Base-by-base conservation (phyloP, 139 green algal species). In the Chlorella vulgaris region DNA sequence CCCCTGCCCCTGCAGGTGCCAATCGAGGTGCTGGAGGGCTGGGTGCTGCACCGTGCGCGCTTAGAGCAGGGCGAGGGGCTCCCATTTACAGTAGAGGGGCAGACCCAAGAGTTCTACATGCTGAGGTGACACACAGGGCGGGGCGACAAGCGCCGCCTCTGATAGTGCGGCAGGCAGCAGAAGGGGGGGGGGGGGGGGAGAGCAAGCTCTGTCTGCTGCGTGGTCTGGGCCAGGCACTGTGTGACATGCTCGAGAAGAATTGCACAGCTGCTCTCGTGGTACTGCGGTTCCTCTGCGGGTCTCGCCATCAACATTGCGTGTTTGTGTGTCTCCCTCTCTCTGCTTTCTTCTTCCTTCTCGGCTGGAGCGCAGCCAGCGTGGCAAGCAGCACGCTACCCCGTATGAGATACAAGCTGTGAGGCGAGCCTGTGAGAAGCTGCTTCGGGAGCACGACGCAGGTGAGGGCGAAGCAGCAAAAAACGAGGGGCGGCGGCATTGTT, bases 31-130 rank as follows among this genome's bases (percentile, higher is more conserved):
- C 77, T 83, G 8, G 18, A 39, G 13, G 65, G 53, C 31, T 83
- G 77, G 77, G 77, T 83, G 47, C 47, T 83, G 47, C 77, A 76
- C 65, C 63, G 77, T 1, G 77, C 65, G 4, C 51, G 36, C 19
- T 47, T 83, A 28, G 35, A 69, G 66, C 66, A 62, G 31, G 66
- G 33, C 7, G 36, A 74, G 43, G 43, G 35, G 15, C 33, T 71
- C 42, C 62, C 63, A 1, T 74, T 53, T 50, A 24, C 47, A 3
- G 22, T 66, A 31, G 62, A 50, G 42, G 43, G 35, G 4, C 36
- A 55, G n/a, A 61, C 33, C 18, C 77, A 83, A 18, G 77, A 83
- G 50, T 83, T 83, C 22, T 76, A 76, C 47, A 74, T 83, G 65
- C 77, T 83, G 24, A 76, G 73, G 73, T 78, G 43, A 6, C 38